Base-by-base conservation (phyloP, 23 red algal genomes). In the Gracilariopsis chorda region DNA sequence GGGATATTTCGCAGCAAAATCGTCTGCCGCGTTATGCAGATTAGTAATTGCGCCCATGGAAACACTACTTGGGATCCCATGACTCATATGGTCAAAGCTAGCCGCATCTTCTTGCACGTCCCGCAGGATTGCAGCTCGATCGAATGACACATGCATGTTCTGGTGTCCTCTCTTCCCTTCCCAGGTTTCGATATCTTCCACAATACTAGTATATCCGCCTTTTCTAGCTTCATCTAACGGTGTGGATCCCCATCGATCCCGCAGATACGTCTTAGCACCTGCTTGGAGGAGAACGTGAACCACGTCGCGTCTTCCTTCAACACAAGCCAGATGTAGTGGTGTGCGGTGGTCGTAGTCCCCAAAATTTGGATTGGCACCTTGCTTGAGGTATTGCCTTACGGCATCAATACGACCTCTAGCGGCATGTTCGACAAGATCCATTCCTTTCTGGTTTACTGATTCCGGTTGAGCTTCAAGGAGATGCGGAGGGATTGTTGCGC, bases 261-360 rank as follows among this genome's bases (percentile, higher is more conserved):
- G 72, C 19, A 83, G 91, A 62, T 84, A 52, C 35, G 84, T 73
- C n/a, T 90, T 62, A 1, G 96, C 96, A 25, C 84, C 82, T 43
- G 85, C 82, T 11, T 92, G 57, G 44, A 98, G 90, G 21, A 98
- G 55, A 14, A 88, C 49, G 3, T 40, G 56, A 4, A 92, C 96
- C 30, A 94, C 67, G 42, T 94, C 96, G 4, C 51, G 51, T 58
- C 63, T 70, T 29, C 96, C 96, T 69, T 98, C 91, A 40, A 93
- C 96, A 78, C 87, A 84, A 13, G 96, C 96, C 19, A 94, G 49
- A 47, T 98, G 96, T 64, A 98, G 48, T 14, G 92, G 72, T 19
- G 96, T 98, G 20, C 91, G 79, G 33, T 74, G 42, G 47, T 98
- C 96, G 35, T 98, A 98, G 83, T 98, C 90, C 20, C 76, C 79